A percentile compares a stretch with the other conserved stretches of the same genome.
phyloP scores from a whole-genome alignment of 176 grass and related monocot genomes.

The Oryza coarctata region DNA sequence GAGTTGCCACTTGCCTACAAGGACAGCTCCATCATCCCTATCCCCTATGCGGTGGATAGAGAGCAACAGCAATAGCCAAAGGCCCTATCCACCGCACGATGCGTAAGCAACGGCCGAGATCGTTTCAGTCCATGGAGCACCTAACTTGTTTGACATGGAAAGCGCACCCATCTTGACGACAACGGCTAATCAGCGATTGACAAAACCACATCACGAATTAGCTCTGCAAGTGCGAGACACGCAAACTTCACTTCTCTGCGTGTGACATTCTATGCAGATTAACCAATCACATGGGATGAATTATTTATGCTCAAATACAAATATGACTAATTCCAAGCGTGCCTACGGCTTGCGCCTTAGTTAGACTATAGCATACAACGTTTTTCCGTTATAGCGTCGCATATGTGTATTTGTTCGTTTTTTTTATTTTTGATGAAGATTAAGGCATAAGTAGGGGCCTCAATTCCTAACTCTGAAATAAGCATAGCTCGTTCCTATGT shows the following conservation, averaged over 20 bases:
- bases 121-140: not conserved
- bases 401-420: too few relatives aligned
- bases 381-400: too few relatives aligned
- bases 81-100: not conserved
- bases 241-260: not conserved
- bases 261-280: not conserved
- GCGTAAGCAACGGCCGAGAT: not conserved
- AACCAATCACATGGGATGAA: not conserved
- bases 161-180: not conserved
- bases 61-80: not conserved
- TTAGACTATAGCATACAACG: too few relatives aligned
- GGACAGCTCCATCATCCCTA: not conserved
- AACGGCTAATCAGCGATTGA: not conserved
- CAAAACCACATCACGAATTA: not conserved
- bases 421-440: too few relatives aligned
- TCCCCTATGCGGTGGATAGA: not conserved
- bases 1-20: not conserved
- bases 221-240: not conserved
- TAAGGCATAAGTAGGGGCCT: too few relatives aligned
- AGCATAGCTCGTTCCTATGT: too few relatives aligned
- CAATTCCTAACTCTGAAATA: too few relatives aligned
- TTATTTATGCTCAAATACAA: not conserved
- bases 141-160: not conserved
- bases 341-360: too few relatives aligned
- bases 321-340: not conserved